Evolutionary conservation across 73 alveolate genomes (phyloP).

Genomic region (Tetrahymena borealis): DNA sequence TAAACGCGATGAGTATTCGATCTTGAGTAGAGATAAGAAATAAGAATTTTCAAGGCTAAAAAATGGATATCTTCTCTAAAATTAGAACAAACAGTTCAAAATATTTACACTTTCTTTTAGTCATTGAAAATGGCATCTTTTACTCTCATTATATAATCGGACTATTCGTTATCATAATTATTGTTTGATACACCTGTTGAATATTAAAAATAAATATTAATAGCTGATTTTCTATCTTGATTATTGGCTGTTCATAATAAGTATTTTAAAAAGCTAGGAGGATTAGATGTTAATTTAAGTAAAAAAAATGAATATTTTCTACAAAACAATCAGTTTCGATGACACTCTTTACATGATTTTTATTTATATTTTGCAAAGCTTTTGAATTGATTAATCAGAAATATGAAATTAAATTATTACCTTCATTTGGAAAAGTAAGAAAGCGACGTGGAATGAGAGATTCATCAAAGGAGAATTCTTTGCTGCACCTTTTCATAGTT

Average conservation of each 20-base stretch:
- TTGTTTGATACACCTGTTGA: background rate
- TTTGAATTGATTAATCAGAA: background rate
- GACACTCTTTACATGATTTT: no score
- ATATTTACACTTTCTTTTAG: background rate
- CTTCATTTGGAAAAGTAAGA: background rate
- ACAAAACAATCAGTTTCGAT: no score
- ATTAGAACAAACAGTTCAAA: background rate
- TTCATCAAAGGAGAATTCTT: background rate
- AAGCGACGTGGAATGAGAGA: conserved; percentile 2
- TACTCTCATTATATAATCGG: background rate
- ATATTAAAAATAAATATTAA: no score
- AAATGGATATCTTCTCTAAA: no score
- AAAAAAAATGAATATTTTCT: no score
- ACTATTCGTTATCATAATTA: background rate
- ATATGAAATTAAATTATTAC: background rate
- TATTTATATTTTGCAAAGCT: background rate
- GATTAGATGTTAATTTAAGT: no score
- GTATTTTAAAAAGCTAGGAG: no score
- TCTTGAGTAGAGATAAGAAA: no score
- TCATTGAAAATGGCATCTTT: background rate
- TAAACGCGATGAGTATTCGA: no score
- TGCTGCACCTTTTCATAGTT: background rate
- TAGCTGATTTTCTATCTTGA: no score
- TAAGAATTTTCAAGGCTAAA: no score
- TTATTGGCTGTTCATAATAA: no score